Percentiles rank a stretch among this genome's conserved stretches.
Evolutionary conservation across 306 rosid genomes (phyloP).

Genomic region (Rosa persica): DNA sequence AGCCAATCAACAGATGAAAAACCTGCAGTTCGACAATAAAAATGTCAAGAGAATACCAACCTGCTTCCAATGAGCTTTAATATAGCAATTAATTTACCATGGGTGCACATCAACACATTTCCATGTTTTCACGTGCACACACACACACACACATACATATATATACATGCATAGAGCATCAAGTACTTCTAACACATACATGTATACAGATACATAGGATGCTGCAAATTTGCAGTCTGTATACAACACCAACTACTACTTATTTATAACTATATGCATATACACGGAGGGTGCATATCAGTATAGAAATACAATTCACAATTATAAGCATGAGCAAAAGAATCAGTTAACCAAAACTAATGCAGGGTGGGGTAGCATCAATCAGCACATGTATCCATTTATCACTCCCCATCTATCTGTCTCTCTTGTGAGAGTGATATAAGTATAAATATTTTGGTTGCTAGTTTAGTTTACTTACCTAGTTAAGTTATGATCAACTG

Average conservation of each 20-base stretch:
- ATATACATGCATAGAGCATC: background rate
- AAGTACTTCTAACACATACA: background rate
- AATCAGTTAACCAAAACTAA: slow-evolving; percentile 18
- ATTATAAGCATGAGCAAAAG: slow-evolving; percentile 5
- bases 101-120: background rate
- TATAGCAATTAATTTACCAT: background rate
- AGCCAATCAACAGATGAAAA: slow-evolving; percentile 88
- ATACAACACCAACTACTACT: background rate
- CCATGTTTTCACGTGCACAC: background rate
- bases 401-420: slow-evolving; percentile 18
- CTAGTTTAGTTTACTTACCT: background rate
- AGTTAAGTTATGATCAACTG: background rate
- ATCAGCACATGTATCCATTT: slow-evolving; percentile 17
- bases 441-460: background rate
- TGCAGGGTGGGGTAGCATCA: slow-evolving; percentile 19
- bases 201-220: background rate
- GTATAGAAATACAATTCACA: background rate
- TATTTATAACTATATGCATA: background rate
- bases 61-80: background rate
- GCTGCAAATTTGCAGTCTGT: background rate
- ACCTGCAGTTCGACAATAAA: slow-evolving; percentile 59
- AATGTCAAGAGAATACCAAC: slow-evolving; percentile 9
- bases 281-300: background rate
- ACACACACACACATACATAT: background rate
- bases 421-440: slow-evolving; percentile 13